Conservation (phyloP, 2,329 filamentous ascomycete species). For the Pseudogymnoascus sp. region DNA sequence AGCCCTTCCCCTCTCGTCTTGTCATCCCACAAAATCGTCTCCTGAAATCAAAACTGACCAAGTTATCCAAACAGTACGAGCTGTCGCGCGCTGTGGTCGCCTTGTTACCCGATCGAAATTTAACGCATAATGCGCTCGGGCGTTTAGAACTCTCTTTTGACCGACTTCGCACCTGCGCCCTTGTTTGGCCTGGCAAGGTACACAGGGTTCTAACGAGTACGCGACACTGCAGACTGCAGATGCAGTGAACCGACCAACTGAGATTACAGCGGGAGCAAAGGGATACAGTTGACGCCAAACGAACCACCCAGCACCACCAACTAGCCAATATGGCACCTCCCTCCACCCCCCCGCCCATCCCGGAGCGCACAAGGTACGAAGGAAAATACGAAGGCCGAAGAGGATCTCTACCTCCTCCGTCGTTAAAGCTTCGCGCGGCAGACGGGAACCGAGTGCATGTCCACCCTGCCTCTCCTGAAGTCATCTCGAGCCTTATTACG, state of each 20-base stretch:
- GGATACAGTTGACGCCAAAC: background rate
- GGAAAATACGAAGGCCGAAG: slow-evolving; percentile 16
- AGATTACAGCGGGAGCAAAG: slow-evolving; percentile 1
- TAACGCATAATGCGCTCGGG: slow-evolving; percentile 6
- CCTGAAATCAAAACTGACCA: background rate
- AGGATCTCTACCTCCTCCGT: slow-evolving; percentile 24
- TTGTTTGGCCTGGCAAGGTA: background rate
- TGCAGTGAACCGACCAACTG: background rate
- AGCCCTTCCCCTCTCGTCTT: background rate
- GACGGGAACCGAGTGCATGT: slow-evolving; percentile 24
- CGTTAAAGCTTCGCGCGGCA: slow-evolving; percentile 14
- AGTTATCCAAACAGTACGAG: background rate
- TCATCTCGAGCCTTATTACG: slow-evolving; percentile 63
- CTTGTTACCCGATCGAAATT: background rate
- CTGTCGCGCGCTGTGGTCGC: background rate
- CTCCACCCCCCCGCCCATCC: slow-evolving; percentile 22
- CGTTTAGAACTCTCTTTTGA: slow-evolving; percentile 6
- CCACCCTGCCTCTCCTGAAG: slow-evolving; percentile 45
- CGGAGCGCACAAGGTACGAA: slow-evolving; percentile 22
- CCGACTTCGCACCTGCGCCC: slow-evolving; percentile 3
- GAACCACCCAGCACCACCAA: background rate
- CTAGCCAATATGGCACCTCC: background rate
- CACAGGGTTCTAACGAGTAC: background rate
- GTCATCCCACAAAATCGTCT: background rate
- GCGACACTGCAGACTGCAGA: slow-evolving; percentile 5